Base-by-base conservation (phyloP, 2,329 filamentous ascomycete genomes). In the Alternaria angustiovoidea region DNA sequence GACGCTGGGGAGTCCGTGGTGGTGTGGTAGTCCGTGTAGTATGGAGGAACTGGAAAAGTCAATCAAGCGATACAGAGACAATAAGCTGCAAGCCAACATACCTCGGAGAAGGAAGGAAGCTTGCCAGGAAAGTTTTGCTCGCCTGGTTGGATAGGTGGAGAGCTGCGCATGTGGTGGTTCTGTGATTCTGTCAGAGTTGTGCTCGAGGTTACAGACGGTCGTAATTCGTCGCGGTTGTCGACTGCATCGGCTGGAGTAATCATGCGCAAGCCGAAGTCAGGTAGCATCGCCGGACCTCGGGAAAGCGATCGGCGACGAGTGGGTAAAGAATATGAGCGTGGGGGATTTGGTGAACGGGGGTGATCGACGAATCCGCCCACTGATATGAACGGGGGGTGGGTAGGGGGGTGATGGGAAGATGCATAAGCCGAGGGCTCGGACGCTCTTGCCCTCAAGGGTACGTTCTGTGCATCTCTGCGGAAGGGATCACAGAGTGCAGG, bases 131-230 rank as follows among this genome's bases (percentile, higher is more conserved):
- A 64, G 12, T 54, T 65, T 30, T 73, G 71, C 62, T 77, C 75
- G 36, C 72, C 72, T 2, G 71, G 70, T 57, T 77, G 75, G 4
- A 76, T 65, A 6, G 75, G 75, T 7, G 75, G 75, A n/a, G 75
- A 76, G 41, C 70, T 68, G 36, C 74, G 70, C 41, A 69, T 63
- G 52, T 71, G 66, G 38, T 70, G 71, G 46, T 61, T 70, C 73
- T 77, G 74, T 47, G n/a, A 22, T 28, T 49, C 47, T 32, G 61
- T 67, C 57, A 67, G 65, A 64, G 32, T 46, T 34, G 11, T 59
- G 52, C 34, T 54, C 38, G 52, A 24, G 18, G 14, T 18, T 14
- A 18, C 24, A 26, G 24, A 42, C 7, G 52, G 16, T 49, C 28
- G 22, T 22, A 38, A 6, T 20, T 28, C 39, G 30, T 49, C 12